phyloP scores from a whole-genome alignment of 2,329 filamentous ascomycete species.

The Didymella glomerata region DNA sequence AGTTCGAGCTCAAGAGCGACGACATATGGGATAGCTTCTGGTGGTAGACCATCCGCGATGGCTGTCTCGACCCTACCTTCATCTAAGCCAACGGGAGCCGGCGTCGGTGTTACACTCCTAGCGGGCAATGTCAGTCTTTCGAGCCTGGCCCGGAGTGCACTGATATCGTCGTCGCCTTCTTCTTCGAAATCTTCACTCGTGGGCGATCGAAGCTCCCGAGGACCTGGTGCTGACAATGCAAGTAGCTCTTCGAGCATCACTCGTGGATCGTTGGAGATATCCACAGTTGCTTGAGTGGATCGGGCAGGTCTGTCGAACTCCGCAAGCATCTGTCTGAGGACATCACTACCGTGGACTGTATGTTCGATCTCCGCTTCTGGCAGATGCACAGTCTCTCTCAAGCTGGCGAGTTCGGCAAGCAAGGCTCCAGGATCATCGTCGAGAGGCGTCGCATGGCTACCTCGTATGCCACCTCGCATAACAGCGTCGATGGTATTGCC shows the following conservation, averaged over 20 bases:
- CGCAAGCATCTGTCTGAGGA: conserved; percentile 14
- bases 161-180: conserved; percentile 13
- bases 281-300: not conserved
- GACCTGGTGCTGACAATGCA: not conserved
- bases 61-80: not conserved
- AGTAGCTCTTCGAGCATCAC: conserved; percentile 19
- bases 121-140: not conserved
- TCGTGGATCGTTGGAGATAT: conserved; percentile 8
- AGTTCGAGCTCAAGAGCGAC: conserved; percentile 28
- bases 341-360: not conserved
- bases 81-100: not conserved
- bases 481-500: not conserved
- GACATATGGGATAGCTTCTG: conserved; percentile 7
- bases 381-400: not conserved
- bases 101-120: not conserved
- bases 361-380: not conserved
- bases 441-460: not conserved
- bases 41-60: not conserved
- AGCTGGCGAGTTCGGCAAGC: not conserved
- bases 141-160: conserved; percentile 5
- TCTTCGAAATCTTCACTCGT: not conserved
- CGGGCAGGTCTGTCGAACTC: conserved; percentile 6
- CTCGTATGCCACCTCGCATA: not conserved
- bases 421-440: not conserved
- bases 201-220: not conserved